Conservation (phyloP, 1,139 yeast species). For the Blastobotrys ciferrii region DNA sequence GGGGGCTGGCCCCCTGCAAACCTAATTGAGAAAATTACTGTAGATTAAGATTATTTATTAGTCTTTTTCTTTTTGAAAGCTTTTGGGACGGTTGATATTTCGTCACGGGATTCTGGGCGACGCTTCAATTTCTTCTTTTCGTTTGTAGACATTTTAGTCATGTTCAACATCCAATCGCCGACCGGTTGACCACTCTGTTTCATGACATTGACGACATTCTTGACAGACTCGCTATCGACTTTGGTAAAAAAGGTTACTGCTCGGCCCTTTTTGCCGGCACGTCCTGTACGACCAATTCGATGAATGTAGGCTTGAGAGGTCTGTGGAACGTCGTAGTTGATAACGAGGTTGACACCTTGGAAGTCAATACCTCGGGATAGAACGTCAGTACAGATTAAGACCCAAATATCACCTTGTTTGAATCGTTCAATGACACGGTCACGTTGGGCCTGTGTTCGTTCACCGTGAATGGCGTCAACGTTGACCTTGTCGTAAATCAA, state of each 20-base stretch:
- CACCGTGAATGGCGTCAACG: slow-evolving; percentile 96
- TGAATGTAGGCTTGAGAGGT: slow-evolving; percentile 95
- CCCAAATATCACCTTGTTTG: slow-evolving; percentile 91
- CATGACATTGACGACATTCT: slow-evolving; percentile 90
- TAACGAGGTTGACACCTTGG: slow-evolving; percentile 90
- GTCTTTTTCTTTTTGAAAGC: slow-evolving; percentile 2
- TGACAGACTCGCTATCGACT: slow-evolving; percentile 73
- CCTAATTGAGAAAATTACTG: too few species aligned
- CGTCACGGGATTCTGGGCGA: slow-evolving; percentile 61
- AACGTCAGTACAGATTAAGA: slow-evolving; percentile 93
- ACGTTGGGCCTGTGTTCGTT: slow-evolving; percentile 85
- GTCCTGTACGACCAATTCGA: slow-evolving; percentile 97
- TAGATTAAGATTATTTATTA: neutral
- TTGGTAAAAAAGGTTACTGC: slow-evolving; percentile 94
- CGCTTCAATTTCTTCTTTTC: slow-evolving; percentile 65
- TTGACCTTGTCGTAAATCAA: slow-evolving; percentile 84
- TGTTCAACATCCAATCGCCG: slow-evolving; percentile 77
- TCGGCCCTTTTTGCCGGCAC: slow-evolving; percentile 83
- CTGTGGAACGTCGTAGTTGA: slow-evolving; percentile 95
- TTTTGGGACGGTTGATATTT: slow-evolving; percentile 81
- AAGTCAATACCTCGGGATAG: slow-evolving; percentile 96
- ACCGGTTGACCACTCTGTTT: slow-evolving; percentile 73
- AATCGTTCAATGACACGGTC: slow-evolving; percentile 81
- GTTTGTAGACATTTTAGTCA: slow-evolving; percentile 65
- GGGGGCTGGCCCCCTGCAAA: neutral